Conservation (phyloP, 805 yeast species). For the Candida nemodendra region DNA sequence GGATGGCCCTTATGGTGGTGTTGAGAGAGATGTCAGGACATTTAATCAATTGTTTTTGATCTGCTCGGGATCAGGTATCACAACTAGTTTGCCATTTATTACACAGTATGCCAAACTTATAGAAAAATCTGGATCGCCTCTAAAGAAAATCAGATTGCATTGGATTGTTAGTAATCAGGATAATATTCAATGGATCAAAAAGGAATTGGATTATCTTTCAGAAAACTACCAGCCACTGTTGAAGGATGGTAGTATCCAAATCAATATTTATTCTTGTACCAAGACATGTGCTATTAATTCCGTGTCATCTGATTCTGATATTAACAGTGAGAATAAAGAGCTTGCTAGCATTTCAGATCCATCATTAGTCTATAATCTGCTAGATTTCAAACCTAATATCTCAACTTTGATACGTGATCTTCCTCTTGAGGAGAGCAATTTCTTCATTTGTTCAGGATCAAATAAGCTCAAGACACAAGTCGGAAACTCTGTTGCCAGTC, state of each 20-base stretch:
- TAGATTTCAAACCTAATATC: constrained; percentile 16
- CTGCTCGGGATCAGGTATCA: constrained; percentile 52
- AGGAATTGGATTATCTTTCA: constrained; percentile 37
- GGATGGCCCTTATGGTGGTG: constrained; percentile 65
- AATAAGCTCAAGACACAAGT: constrained; percentile 37
- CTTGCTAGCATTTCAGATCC: too few relatives aligned
- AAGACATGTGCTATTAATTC: background rate
- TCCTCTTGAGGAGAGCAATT: constrained; percentile 36
- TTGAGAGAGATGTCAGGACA: constrained; percentile 41
- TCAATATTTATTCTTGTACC: constrained; percentile 18
- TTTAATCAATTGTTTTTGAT: constrained; percentile 44
- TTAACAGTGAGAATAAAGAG: background rate
- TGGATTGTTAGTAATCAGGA: constrained; percentile 42
- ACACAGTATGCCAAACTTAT: constrained; percentile 26
- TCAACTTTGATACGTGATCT: constrained; percentile 17
- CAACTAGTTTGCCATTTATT: constrained; percentile 46
- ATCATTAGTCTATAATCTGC: background rate
- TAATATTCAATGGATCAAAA: constrained; percentile 39
- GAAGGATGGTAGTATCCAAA: constrained; percentile 8
- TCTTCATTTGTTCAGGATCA: constrained; percentile 48
- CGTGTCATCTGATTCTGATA: background rate
- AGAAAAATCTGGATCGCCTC: constrained; percentile 14
- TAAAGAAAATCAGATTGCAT: constrained; percentile 37
- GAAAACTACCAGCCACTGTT: constrained; percentile 30
- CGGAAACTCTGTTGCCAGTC: constrained; percentile 38